phyloP scores from a whole-genome alignment of 306 rosid genomes.

The Prunus mira region DNA sequence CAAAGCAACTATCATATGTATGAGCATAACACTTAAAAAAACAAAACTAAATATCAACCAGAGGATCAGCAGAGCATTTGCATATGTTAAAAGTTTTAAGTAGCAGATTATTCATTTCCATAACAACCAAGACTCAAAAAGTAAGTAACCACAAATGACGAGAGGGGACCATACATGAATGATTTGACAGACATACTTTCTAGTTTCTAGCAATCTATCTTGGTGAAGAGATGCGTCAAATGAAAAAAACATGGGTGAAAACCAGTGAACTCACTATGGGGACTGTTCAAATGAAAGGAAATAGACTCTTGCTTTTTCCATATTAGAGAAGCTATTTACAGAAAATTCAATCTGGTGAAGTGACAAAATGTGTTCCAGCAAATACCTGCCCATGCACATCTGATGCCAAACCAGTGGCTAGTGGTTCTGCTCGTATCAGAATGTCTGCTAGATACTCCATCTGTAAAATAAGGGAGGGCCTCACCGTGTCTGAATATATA shows the following conservation, averaged over 20 bases:
- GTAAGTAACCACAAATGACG: not conserved
- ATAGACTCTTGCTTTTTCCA: not conserved
- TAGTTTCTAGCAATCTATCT: not conserved
- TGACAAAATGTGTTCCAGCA: constrained; percentile 18
- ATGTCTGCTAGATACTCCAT: constrained; percentile 81
- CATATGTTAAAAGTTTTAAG: not conserved
- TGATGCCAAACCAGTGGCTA: constrained; percentile 90
- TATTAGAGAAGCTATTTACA: not conserved
- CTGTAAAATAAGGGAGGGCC: constrained; percentile 58
- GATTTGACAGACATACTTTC: not conserved
- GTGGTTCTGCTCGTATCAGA: constrained; percentile 71
- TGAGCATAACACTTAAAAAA: not conserved
- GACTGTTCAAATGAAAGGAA: not conserved
- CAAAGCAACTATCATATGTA: not conserved
- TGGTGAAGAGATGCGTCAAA: not conserved
- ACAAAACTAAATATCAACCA: not conserved
- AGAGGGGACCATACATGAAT: not conserved
- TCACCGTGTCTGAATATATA: constrained; percentile 50
- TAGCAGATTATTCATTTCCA: not conserved
- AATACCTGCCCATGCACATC: constrained; percentile 98
- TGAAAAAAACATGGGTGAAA: not conserved
- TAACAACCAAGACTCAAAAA: not conserved
- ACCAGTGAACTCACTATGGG: not conserved
- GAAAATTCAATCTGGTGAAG: not conserved
- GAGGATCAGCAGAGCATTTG: too few relatives aligned